Conservation (phyloP, 2,329 filamentous ascomycete genomes). For the Plectosphaerella cucumerina region DNA sequence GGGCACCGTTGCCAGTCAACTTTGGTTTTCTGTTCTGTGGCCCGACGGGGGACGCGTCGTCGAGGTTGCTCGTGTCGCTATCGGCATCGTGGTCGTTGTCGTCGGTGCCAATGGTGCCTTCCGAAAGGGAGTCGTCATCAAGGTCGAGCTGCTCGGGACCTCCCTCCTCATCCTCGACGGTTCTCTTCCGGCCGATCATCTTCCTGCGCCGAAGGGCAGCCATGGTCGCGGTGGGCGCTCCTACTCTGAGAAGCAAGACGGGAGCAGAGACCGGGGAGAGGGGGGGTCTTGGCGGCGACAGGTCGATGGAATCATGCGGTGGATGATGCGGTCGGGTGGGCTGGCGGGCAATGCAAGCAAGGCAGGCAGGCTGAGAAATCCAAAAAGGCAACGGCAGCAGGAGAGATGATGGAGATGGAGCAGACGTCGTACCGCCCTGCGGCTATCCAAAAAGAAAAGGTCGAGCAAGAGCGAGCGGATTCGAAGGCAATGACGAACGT, state of each 20-base stretch:
- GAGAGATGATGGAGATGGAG: neutral
- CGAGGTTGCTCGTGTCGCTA: constrained; percentile 61
- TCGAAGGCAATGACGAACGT: neutral
- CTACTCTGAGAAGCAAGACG: neutral
- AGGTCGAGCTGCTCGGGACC: constrained; percentile 50
- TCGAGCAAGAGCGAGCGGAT: neutral
- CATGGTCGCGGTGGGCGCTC: constrained; percentile 28
- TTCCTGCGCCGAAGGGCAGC: constrained; percentile 56
- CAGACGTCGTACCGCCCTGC: constrained; percentile 1
- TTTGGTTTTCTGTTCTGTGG: constrained; percentile 33
- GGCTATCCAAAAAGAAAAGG: neutral
- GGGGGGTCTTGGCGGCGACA: neutral
- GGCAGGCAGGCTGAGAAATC: too few relatives aligned
- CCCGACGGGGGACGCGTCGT: constrained; percentile 49
- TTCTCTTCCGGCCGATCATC: constrained; percentile 62
- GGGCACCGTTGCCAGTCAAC: constrained; percentile 32
- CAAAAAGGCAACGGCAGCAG: neutral
- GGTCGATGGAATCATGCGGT: constrained; percentile 1
- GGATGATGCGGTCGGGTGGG: neutral
- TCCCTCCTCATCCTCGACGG: constrained; percentile 65
- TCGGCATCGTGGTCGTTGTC: constrained; percentile 56
- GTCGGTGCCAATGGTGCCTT: constrained; percentile 59
- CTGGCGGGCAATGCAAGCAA: neutral
- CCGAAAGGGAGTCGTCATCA: constrained; percentile 63
- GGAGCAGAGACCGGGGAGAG: neutral